phyloP scores from a whole-genome alignment of 1,284 basidiomycete species.

The Mycosarcoma mackinlayi region DNA sequence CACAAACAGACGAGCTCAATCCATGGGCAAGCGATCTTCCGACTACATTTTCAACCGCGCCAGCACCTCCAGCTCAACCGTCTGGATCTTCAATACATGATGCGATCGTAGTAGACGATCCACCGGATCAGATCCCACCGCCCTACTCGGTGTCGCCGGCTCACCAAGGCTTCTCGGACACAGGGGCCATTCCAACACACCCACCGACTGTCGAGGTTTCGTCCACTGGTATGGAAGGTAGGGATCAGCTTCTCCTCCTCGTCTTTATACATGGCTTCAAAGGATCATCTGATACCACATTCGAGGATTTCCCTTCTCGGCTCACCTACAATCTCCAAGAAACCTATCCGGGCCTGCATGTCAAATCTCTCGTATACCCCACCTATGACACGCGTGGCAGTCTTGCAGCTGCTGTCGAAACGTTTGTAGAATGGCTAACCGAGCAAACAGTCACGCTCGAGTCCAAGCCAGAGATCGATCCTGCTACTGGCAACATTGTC shows the following conservation, averaged over 20 bases:
- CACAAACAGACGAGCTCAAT: constrained; percentile 19
- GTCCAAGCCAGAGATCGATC: constrained; percentile 65
- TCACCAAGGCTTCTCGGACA: constrained; percentile 18
- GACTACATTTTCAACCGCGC: background rate
- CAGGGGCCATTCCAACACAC: background rate
- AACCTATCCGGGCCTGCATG: constrained; percentile 71
- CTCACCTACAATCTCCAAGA: constrained; percentile 78
- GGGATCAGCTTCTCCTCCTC: constrained; percentile 46
- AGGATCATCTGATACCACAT: constrained; percentile 79
- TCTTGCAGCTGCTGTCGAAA: constrained; percentile 51
- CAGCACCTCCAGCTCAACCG: background rate
- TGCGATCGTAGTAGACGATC: constrained; percentile 40
- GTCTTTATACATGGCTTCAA: constrained; percentile 72
- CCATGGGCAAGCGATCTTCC: constrained; percentile 16
- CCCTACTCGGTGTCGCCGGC: constrained; percentile 8
- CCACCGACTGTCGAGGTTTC: constrained; percentile 2
- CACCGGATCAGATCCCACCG: constrained; percentile 11
- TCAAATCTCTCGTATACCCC: constrained; percentile 85
- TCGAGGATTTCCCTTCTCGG: constrained; percentile 79
- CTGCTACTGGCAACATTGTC: constrained; percentile 27
- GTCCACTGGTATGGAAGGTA: constrained; percentile 38
- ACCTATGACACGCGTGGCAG: constrained; percentile 80
- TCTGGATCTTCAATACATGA: constrained; percentile 23
- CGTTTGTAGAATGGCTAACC: constrained; percentile 43
- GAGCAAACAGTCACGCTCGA: constrained; percentile 88